A percentile compares a stretch with the other conserved stretches of the same genome.
Evolutionary conservation across 179 eudicot species (phyloP).

Genomic region (Beta macrorhiza): DNA sequence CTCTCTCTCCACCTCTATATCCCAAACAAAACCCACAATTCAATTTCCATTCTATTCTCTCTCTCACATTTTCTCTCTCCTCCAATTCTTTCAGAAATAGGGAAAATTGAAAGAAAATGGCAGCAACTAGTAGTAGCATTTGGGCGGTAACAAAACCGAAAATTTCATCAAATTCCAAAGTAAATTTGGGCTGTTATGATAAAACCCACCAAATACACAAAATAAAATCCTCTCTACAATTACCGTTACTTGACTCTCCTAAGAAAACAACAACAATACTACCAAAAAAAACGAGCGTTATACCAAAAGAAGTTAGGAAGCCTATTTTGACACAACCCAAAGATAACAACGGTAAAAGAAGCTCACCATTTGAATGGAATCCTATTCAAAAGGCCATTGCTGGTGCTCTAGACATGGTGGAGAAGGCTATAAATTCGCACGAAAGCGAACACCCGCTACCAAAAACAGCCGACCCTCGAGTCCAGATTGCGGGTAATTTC

Average conservation of each 20-base stretch:
- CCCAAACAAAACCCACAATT: neutral
- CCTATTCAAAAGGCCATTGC: conserved; percentile 44
- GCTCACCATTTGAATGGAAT: conserved; percentile 24
- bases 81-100: neutral
- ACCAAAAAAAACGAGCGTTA: neutral
- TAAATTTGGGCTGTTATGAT: too few species aligned
- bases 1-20: conserved; percentile 23
- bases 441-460: conserved; percentile 44
- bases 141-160: conserved; percentile 14
- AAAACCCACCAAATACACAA: neutral
- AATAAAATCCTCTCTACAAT: conserved; percentile 21
- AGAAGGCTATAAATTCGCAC: conserved; percentile 33
- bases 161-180: neutral
- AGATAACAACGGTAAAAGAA: neutral
- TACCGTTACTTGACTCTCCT: conserved; percentile 29
- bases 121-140: conserved; percentile 17
- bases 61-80: neutral
- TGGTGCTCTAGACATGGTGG: conserved; percentile 45
- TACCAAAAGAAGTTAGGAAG: neutral
- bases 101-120: conserved; percentile 21
- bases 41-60: neutral
- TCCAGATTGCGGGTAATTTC: conserved; percentile 65
- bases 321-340: neutral
- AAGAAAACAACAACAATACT: neutral
- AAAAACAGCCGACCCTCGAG: conserved; percentile 53